Evolutionary conservation across 306 rosid genomes (phyloP).

Genomic region (Hippophae rhamnoides): DNA sequence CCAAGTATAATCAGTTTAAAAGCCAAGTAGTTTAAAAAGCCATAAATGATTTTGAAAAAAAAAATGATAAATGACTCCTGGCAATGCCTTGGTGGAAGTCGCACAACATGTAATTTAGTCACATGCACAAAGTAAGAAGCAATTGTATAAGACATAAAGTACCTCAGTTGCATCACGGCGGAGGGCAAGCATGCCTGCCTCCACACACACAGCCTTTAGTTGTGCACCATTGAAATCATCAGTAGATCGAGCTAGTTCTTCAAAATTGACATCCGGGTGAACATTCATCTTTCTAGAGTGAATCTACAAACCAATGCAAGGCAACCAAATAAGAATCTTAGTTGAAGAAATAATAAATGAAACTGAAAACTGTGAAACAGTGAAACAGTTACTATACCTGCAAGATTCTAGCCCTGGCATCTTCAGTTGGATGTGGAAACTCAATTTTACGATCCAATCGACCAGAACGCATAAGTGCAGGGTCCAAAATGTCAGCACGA

Average conservation of each 20-base stretch:
- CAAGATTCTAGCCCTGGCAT: conserved; percentile 87
- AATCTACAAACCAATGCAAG: conserved; percentile 37
- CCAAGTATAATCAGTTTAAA: too few species aligned
- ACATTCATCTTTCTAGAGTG: conserved; percentile 96
- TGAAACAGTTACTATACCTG: conserved; percentile 41
- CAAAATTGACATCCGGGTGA: conserved; percentile 87
- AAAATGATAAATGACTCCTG: too few species aligned
- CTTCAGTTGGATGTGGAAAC: conserved; percentile 95
- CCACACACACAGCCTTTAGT: conserved; percentile 88
- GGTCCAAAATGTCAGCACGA: conserved; percentile 95
- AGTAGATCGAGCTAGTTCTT: conserved; percentile 88
- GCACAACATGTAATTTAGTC: too few species aligned
- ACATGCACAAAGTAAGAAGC: too few species aligned
- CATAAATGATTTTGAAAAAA: too few species aligned
- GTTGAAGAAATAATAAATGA: not conserved
- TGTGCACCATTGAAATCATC: conserved; percentile 98
- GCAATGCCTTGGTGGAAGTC: too few species aligned
- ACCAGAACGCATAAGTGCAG: conserved; percentile 99
- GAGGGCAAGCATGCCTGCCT: conserved; percentile 95
- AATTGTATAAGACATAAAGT: conserved; percentile 4
- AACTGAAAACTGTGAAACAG: not conserved
- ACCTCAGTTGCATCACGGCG: conserved; percentile 99
- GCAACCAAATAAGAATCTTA: conserved; percentile 7
- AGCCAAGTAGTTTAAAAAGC: too few species aligned
- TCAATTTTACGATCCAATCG: conserved; percentile 94